Base-by-base conservation (phyloP, 2,329 filamentous ascomycete species). In the Apiospora rasikravindrae region DNA sequence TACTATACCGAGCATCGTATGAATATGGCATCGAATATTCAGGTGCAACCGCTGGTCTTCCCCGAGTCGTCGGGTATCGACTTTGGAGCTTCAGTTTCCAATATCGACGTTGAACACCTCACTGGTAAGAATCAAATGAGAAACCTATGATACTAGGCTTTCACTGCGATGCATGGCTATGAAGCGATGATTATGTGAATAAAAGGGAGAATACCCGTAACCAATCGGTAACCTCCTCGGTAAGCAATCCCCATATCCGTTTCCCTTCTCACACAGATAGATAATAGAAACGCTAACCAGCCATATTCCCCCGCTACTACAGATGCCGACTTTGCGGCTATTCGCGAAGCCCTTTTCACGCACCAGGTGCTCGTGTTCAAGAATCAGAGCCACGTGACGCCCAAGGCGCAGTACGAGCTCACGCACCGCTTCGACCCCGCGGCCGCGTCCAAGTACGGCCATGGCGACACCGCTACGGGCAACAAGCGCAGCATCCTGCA, bases 341-440 rank as follows among this genome's bases (percentile, higher is more conserved):
- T 95, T 77, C 88, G 87, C 73, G 82, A 90, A 24, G 89, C 92
- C 1, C 87, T 95, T 5, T 94, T 93, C 84, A 86, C 83, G 16
- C 84, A 93, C 78, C 91, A 93, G 73, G 88, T 95, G 19, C 84
- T 95, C 14, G 86, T 95, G 40, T 88, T 95, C 83, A 94, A 92
- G 80, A 85, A 89, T 78, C 92, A 94, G 79, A 78, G 84, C 61
- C 84, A 88, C 57, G 84, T 92, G 33, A 88, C 91, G 0, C 91
- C 93, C 1, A 90, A 88, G 78, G 91, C 92, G 10, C 93, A 95
- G 79, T 95, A 91, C 77, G 89, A 92, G 74, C 85, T 95, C 53
- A 95, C 93, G 2, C 90, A 88, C 69, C 88, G 89, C 71, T 95
- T 95, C 81, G 93, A 95, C 77, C 92, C 93, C 0, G 78, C 84